phyloP scores from a whole-genome alignment of 2,329 filamentous ascomycete genomes.

The Trichoderma cornu-damae region DNA sequence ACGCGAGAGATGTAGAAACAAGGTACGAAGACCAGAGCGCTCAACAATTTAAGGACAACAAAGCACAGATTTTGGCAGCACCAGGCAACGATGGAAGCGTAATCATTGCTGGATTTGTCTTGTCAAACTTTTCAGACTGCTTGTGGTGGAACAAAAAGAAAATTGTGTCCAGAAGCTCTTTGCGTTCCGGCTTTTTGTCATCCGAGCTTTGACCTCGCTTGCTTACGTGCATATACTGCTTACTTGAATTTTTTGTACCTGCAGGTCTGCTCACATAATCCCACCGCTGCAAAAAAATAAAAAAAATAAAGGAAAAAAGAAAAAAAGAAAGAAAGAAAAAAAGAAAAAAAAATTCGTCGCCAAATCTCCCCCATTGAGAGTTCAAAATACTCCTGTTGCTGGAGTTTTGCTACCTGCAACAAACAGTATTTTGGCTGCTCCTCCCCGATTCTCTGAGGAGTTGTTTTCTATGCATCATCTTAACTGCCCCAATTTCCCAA shows the following conservation, averaged over 20 bases:
- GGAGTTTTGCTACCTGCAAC: too few relatives aligned
- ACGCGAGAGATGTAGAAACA: not conserved
- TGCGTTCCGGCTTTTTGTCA: conserved; percentile 17
- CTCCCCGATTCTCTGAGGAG: too few relatives aligned
- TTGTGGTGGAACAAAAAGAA: conserved; percentile 18
- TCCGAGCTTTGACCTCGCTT: not conserved
- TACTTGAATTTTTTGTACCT: conserved; percentile 4
- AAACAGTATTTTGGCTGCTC: too few relatives aligned
- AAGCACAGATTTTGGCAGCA: conserved; percentile 23
- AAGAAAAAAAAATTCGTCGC: not conserved
- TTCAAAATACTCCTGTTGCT: too few relatives aligned
- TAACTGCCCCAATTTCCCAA: too few relatives aligned
- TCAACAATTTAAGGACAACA: conserved; percentile 12
- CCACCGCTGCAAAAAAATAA: conserved; percentile 2
- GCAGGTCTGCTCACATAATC: conserved; percentile 4
- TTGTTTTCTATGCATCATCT: too few relatives aligned
- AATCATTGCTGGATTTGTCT: conserved; percentile 33
- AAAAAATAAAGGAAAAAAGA: not conserved
- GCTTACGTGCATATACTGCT: conserved; percentile 13
- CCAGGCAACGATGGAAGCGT: conserved; percentile 28
- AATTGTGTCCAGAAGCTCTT: conserved; percentile 17
- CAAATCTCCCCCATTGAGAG: too few relatives aligned
- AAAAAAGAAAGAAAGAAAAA: not conserved
- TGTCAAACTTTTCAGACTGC: conserved; percentile 29
- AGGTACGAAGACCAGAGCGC: conserved; percentile 18